Evolutionary conservation across 257 asterid genomes (phyloP).

Genomic region (Nicotiana noctiflora): DNA sequence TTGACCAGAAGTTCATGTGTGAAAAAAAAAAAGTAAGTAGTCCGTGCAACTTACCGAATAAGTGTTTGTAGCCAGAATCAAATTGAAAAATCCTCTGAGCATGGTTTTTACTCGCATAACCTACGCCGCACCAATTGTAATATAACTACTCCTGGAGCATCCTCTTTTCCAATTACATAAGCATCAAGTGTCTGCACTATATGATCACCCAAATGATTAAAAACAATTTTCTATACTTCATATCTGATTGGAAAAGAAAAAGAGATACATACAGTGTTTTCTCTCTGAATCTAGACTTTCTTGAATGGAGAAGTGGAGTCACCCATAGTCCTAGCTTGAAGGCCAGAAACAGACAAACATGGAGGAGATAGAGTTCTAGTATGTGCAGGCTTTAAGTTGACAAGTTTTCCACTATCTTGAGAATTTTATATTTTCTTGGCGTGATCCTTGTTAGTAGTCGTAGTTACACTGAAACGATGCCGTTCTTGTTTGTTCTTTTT

Average conservation of each 20-base stretch:
- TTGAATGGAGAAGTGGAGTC: conserved; percentile 54
- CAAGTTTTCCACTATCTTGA: too few species aligned
- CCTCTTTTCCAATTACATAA: conserved; percentile 80
- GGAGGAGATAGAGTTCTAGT: too few species aligned
- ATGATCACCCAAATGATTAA: conserved; percentile 2
- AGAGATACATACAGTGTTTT: conserved; percentile 38
- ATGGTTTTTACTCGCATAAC: conserved; percentile 88
- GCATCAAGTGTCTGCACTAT: conserved; percentile 70
- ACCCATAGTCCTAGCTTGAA: conserved; percentile 68
- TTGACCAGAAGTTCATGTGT: background rate
- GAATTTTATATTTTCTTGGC: too few species aligned
- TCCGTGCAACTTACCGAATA: conserved; percentile 93
- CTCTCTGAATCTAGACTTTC: conserved; percentile 82
- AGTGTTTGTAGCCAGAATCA: conserved; percentile 76
- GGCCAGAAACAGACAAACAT: background rate
- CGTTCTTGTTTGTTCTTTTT: too few species aligned
- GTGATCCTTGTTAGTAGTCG: too few species aligned
- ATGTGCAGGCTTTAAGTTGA: too few species aligned
- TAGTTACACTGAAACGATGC: too few species aligned
- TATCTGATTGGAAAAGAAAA: background rate
- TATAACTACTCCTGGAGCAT: conserved; percentile 97
- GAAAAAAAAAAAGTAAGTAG: background rate
- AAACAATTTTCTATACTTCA: background rate
- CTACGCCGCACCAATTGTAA: conserved; percentile 79
- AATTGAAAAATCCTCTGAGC: conserved; percentile 84